These are phyloP conservation scores for Fusarium citri DNA, from an alignment of 2,329 filamentous ascomycete genomes.

Conservation along the genomic window DNA sequence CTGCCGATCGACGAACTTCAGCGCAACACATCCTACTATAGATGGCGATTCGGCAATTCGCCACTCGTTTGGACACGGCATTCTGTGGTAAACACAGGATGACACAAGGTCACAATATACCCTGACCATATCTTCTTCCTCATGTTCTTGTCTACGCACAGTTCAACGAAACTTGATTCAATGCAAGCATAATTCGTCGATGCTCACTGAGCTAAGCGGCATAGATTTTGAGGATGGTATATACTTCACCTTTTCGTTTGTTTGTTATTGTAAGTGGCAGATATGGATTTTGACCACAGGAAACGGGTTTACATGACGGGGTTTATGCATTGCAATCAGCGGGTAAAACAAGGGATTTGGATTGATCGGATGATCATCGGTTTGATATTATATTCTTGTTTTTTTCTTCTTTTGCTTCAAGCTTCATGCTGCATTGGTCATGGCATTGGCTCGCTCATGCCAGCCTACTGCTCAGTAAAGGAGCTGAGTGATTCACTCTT, in stretches of 20 bases:
- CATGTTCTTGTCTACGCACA: conserved; percentile 5
- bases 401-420: conserved; percentile 13
- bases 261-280: conserved; percentile 42
- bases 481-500: conserved; percentile 24
- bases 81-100: conserved; percentile 32
- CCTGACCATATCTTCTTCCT: conserved; percentile 18
- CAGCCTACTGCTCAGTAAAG: neutral
- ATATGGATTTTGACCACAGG: conserved; percentile 38
- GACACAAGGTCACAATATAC: conserved; percentile 12
- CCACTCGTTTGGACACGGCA: conserved; percentile 27
- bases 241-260: conserved; percentile 43
- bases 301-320: conserved; percentile 50
- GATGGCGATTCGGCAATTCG: conserved; percentile 20
- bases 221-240: conserved; percentile 47
- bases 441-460: neutral
- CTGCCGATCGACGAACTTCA: neutral
- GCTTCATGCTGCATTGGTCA: neutral
- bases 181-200: neutral
- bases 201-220: conserved; percentile 13
- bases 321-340: conserved; percentile 55
- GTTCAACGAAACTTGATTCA: conserved; percentile 1
- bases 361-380: conserved; percentile 42
- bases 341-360: conserved; percentile 49
- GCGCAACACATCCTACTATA: conserved; percentile 22
- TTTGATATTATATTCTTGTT: conserved; percentile 38